Conservation (phyloP, 2,329 filamentous ascomycete genomes). For the Alternaria sp. region DNA sequence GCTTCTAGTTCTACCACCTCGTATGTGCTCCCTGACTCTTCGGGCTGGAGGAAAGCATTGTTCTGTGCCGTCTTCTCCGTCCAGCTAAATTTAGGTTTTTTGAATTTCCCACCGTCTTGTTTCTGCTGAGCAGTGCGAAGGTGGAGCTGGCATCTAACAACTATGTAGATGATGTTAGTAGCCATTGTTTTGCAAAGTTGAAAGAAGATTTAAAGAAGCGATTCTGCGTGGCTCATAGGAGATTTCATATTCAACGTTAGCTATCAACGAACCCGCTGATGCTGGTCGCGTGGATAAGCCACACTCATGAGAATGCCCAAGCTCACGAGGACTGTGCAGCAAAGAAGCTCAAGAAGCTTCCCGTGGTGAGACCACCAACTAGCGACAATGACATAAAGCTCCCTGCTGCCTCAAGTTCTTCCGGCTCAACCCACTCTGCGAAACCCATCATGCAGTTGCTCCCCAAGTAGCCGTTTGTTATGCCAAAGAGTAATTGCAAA, state of each 20-base stretch:
- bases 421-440: slow-evolving; percentile 79
- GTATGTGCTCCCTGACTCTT: not conserved
- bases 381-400: slow-evolving; percentile 94
- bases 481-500: slow-evolving; percentile 84
- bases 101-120: not conserved
- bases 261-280: not conserved
- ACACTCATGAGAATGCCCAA: not conserved
- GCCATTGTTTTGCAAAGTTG: not conserved
- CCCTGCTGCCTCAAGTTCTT: slow-evolving; percentile 87
- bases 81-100: not conserved
- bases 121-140: not conserved
- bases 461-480: slow-evolving; percentile 87
- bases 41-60: not conserved
- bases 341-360: slow-evolving; percentile 90
- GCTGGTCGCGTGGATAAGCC: not conserved
- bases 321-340: slow-evolving; percentile 55
- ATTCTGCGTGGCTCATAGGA: not conserved
- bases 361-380: slow-evolving; percentile 81
- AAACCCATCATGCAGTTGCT: slow-evolving; percentile 93
- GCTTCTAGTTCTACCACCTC: not conserved
- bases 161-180: not conserved
- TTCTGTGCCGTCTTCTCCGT: not conserved
- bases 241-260: not conserved
- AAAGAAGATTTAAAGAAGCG: not conserved
- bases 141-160: slow-evolving; percentile 1